phyloP scores from a whole-genome alignment of 169 alveolate species.

The Toxoplasma gondii region DNA sequence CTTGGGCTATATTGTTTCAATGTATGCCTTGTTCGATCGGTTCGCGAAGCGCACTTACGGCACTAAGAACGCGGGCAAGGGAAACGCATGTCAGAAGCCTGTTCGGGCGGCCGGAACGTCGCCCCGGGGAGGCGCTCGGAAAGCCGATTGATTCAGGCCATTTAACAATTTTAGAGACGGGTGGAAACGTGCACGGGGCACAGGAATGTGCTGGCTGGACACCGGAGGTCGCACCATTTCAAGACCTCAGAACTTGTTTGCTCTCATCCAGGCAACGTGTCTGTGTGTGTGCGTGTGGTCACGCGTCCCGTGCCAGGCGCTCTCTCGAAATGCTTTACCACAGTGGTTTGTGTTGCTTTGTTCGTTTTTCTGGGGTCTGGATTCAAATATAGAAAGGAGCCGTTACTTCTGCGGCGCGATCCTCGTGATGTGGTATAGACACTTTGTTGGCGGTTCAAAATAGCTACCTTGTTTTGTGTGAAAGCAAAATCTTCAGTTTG shows the following conservation, averaged over 20 bases:
- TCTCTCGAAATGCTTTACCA: background rate
- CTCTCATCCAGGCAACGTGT: background rate
- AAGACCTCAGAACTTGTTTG: background rate
- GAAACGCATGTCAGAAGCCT: background rate
- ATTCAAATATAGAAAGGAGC: background rate
- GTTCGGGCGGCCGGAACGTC: background rate
- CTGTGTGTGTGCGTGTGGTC: background rate
- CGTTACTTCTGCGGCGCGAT: background rate
- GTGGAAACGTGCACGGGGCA: background rate
- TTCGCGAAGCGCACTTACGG: slow-evolving; percentile 72
- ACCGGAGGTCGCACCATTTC: background rate
- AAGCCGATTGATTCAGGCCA: background rate
- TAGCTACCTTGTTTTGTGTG: background rate
- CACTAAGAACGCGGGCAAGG: background rate
- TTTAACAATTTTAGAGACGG: too few relatives aligned
- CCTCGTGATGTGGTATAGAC: background rate
- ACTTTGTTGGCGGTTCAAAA: background rate
- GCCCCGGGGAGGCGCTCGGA: background rate
- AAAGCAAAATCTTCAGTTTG: background rate
- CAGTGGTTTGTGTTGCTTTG: background rate
- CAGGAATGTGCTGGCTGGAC: background rate
- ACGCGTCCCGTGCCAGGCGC: background rate
- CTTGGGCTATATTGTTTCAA: slow-evolving; percentile 68
- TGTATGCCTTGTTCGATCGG: slow-evolving; percentile 70
- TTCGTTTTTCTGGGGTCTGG: background rate